These are phyloP conservation scores for Podaxis rugospora DNA, from an alignment of 768 basidiomycete genomes.

Conservation along the genomic window DNA sequence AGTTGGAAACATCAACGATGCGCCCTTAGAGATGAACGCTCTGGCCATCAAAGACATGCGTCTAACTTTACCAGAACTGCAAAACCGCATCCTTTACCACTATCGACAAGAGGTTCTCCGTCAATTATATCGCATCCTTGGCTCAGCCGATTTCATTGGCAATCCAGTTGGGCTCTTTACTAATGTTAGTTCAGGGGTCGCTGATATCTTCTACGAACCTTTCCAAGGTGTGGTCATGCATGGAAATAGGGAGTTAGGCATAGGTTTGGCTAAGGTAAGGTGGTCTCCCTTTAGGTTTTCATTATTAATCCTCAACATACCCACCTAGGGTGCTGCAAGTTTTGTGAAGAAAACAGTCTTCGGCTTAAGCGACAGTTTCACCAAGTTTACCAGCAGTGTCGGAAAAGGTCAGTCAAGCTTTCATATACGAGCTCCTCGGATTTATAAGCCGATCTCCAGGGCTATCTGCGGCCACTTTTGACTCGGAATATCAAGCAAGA, in stretches of 20 bases:
- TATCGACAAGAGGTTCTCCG: constrained; percentile 92
- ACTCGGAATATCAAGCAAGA: constrained; percentile 90
- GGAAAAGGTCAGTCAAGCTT: constrained; percentile 67
- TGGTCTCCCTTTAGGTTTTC: not conserved
- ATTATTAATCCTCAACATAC: not conserved
- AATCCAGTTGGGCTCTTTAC: constrained; percentile 97
- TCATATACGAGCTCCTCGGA: not conserved
- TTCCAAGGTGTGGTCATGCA: constrained; percentile 96
- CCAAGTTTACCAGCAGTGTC: constrained; percentile 97
- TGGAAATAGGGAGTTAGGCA: constrained; percentile 90
- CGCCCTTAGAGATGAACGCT: constrained; percentile 90
- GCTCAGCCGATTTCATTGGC: constrained; percentile 96
- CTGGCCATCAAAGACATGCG: constrained; percentile 94
- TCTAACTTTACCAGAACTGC: constrained; percentile 77
- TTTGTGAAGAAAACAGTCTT: constrained; percentile 99
- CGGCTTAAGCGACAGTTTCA: constrained; percentile 91
- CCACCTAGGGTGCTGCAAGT: constrained; percentile 85
- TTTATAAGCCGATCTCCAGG: constrained; percentile 38
- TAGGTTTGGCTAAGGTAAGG: constrained; percentile 86
- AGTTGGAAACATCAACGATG: constrained; percentile 94
- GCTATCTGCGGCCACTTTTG: constrained; percentile 93
- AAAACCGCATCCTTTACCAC: constrained; percentile 82
- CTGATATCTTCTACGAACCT: constrained; percentile 98
- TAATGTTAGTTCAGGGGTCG: constrained; percentile 96
- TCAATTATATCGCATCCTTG: constrained; percentile 93